phyloP scores from a whole-genome alignment of 139 green algal species.

The Closterium sp. region DNA sequence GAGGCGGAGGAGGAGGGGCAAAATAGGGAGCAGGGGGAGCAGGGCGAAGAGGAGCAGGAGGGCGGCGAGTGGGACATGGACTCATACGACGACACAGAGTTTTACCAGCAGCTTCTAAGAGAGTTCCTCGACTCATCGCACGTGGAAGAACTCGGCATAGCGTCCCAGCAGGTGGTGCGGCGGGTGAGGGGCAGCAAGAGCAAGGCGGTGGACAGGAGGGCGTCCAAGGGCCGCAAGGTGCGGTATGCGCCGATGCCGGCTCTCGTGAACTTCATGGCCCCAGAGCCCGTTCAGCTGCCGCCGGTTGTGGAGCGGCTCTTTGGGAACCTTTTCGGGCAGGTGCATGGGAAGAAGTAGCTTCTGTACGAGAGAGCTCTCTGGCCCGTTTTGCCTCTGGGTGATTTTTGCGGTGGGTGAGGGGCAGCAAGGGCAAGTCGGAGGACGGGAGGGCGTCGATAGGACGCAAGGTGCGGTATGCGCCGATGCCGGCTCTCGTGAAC shows the following conservation, averaged over 20 bases:
- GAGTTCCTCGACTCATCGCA: conserved; percentile 78
- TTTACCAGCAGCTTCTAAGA: conserved; percentile 88
- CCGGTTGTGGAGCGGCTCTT: no score
- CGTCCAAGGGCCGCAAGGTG: conserved; percentile 85
- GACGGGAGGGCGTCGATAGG: conserved; percentile 85
- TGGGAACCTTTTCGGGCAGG: no score
- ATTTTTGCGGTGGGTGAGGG: conserved; percentile 12
- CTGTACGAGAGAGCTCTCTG: no score
- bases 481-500: no score
- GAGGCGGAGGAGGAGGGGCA: background rate
- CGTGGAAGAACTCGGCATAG: background rate
- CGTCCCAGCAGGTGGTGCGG: background rate
- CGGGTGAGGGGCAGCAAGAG: conserved; percentile 65
- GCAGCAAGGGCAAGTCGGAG: conserved; percentile 78
- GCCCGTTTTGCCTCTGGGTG: no score
- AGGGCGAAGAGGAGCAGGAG: background rate
- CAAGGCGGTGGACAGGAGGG: conserved; percentile 81
- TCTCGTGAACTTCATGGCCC: no score
- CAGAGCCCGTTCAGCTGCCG: no score
- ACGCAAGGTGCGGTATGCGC: conserved; percentile 81
- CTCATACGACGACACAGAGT: conserved; percentile 87
- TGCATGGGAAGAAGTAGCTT: no score
- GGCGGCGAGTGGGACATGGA: conserved; percentile 50
- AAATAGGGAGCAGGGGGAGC: background rate
- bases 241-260: no score